Evolutionary conservation across 176 grass and related monocot species (phyloP).

Genomic region (Lolium perenne): DNA sequence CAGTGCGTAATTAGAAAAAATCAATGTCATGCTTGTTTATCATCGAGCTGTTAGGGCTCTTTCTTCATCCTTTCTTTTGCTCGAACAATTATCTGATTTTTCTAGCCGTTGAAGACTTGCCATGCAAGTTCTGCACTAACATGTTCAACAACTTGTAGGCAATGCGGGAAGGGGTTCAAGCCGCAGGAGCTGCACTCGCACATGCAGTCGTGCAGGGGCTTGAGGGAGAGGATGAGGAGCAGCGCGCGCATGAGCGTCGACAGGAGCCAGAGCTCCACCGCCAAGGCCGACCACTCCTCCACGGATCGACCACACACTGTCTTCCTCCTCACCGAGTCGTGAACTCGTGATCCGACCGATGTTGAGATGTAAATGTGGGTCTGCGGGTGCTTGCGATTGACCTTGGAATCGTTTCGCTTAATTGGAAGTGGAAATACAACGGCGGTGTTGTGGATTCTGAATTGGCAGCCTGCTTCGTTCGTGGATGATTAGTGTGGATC

Average conservation of each 20-base stretch:
- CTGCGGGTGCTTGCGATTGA: not conserved
- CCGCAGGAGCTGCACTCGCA: conserved; percentile 66
- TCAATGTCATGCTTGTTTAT: too few relatives aligned
- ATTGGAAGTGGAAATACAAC: not conserved
- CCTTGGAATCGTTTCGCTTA: not conserved
- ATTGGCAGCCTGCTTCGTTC: not conserved
- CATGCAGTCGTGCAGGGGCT: conserved; percentile 68
- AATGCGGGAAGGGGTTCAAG: conserved; percentile 72
- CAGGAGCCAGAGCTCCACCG: not conserved
- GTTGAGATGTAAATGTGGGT: not conserved
- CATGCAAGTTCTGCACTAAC: not conserved
- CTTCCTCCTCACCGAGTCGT: conserved; percentile 38
- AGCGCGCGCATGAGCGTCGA: not conserved
- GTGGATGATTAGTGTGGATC: too few relatives aligned
- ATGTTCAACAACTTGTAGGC: conserved; percentile 23
- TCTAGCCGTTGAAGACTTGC: not conserved
- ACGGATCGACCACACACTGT: not conserved
- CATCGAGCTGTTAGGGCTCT: too few relatives aligned
- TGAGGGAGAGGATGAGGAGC: conserved; percentile 50
- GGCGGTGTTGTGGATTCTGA: not conserved
- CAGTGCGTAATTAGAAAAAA: too few relatives aligned
- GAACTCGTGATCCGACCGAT: conserved; percentile 21
- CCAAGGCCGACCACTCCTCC: not conserved
- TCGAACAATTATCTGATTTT: not conserved
- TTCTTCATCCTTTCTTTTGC: too few relatives aligned